Evolutionary conservation across 2,329 filamentous ascomycete genomes (phyloP), one percentile per base, ranked within the genome.

Genomic region (Pseudocercospora pini-densiflorae): DNA sequence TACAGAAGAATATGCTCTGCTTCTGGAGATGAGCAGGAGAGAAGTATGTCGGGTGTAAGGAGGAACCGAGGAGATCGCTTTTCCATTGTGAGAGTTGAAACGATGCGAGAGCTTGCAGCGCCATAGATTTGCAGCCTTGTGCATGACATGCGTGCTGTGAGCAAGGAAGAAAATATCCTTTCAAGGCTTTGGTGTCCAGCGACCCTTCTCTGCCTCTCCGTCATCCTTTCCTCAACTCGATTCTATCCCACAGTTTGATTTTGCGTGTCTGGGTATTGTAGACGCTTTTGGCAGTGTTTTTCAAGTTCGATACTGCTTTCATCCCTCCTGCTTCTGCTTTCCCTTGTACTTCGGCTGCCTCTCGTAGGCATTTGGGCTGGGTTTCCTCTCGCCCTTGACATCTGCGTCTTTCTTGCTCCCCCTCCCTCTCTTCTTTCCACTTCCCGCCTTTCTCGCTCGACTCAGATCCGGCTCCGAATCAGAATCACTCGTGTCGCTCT

Each of bases 291-390:
- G 5, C n/a, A n/a, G 8, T 40, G 4, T 16, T 14, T 7, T 40
- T 31, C 29, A 31, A n/a, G 31, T 29, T 21, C 5, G 8, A 21
- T 23, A 27, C 33, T 6, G 8, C 27, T 61, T 33, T 73, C 73
- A 70, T 58, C 73, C 74, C 59, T 74, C 69, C 62, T 73, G 71
- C 70, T 76, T 76, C 2, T 59, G 54, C 66, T 72, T 73, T 49
- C 73, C 71, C 65, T 76, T 76, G 65, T 71, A 83, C 77, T 86
- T 88, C 10, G 89, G 89, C 77, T 92, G 86, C 79, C 90, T 91
- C 80, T 94, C 92, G 75, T 94, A 94, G 1, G 92, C 92, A 78
- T 94, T 94, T 23, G 91, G 91, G 74, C 91, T 93, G 19, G 89
- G 88, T 73, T 82, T 84, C 70, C 87, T 79, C 76, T 80, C 73